A percentile compares a stretch with the other conserved stretches of the same genome.
These are phyloP conservation scores for Pseudopyricularia cyperi DNA, from an alignment of 2,329 filamentous ascomycete genomes.

Conservation along the genomic window DNA sequence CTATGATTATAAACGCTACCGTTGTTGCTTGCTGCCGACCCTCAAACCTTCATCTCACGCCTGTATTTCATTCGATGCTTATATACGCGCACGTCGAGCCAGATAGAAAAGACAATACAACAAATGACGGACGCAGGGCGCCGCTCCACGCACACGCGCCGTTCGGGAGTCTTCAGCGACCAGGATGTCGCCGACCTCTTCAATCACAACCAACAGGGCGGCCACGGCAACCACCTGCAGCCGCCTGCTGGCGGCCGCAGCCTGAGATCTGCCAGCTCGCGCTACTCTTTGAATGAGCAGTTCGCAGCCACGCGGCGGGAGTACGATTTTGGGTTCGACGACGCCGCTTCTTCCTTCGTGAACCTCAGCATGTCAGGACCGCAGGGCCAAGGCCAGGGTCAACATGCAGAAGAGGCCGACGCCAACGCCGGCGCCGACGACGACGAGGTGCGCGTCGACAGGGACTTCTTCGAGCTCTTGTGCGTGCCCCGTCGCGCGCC, in stretches of 20 bases:
- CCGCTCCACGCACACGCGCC: not conserved
- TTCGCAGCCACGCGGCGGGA: constrained; percentile 33
- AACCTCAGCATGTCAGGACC: constrained; percentile 17
- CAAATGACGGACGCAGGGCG: not conserved
- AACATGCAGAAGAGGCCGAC: constrained; percentile 11
- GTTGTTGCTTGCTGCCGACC: no score
- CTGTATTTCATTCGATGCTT: not conserved
- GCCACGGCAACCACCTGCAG: not conserved
- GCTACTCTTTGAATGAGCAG: constrained; percentile 32
- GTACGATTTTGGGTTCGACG: constrained; percentile 33
- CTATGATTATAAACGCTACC: no score
- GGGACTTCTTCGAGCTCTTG: constrained; percentile 30
- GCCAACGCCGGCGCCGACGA: constrained; percentile 10
- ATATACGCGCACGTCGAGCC: no score
- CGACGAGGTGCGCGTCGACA: constrained; percentile 7
- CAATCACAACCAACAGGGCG: not conserved
- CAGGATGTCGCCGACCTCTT: not conserved
- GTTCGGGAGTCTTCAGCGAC: not conserved
- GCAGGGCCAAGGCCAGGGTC: constrained; percentile 6
- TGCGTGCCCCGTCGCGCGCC: constrained; percentile 24
- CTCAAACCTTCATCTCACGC: not conserved
- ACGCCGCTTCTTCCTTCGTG: constrained; percentile 26
- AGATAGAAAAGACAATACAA: not conserved
- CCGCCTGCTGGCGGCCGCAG: not conserved
- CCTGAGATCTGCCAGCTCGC: constrained; percentile 24